Conservation (phyloP, 352 stramenopile genomes). For the Phytopythium sindhum region DNA sequence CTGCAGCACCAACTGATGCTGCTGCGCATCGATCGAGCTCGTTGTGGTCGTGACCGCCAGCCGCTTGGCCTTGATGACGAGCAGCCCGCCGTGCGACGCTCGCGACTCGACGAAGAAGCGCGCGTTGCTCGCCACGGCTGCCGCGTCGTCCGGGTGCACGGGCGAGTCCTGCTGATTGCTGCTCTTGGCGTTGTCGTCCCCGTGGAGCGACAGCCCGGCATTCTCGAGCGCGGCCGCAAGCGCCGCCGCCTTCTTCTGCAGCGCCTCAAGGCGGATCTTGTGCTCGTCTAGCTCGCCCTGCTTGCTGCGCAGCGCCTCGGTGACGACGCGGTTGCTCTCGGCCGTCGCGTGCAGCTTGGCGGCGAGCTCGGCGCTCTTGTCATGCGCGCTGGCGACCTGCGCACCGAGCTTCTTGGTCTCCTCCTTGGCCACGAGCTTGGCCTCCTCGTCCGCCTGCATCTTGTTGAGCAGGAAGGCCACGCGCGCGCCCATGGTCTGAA, state of each 20-base stretch:
- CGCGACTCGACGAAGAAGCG: conserved; percentile 88
- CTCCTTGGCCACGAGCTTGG: conserved; percentile 90
- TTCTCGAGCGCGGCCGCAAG: conserved; percentile 57
- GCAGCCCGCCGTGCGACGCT: conserved; percentile 73
- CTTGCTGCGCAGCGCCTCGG: conserved; percentile 84
- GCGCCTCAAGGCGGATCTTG: conserved; percentile 77
- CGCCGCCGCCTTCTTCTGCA: conserved; percentile 69
- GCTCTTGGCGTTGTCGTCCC: conserved; percentile 10
- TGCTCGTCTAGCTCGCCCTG: conserved; percentile 90
- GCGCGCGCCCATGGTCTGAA: conserved; percentile 90
- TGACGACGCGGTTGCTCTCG: conserved; percentile 92
- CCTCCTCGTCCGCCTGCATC: conserved; percentile 95
- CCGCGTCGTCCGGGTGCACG: conserved; percentile 55
- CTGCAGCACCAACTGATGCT: background rate
- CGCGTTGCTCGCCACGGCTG: conserved; percentile 48
- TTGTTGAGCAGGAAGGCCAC: conserved; percentile 96
- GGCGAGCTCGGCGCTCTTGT: conserved; percentile 87
- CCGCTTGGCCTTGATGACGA: conserved; percentile 91
- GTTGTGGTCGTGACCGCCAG: conserved; percentile 57
- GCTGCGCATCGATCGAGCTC: background rate
- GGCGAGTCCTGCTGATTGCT: conserved; percentile 25
- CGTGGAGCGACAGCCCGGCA: conserved; percentile 22
- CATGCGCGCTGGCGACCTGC: conserved; percentile 86
- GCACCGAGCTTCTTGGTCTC: conserved; percentile 94
- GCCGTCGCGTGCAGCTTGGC: conserved; percentile 88